A percentile compares a stretch with the other conserved stretches of the same genome.
These are phyloP conservation scores for Wickerhamomyces sydowiorum DNA, from an alignment of 805 yeast species.

Conservation along the genomic window DNA sequence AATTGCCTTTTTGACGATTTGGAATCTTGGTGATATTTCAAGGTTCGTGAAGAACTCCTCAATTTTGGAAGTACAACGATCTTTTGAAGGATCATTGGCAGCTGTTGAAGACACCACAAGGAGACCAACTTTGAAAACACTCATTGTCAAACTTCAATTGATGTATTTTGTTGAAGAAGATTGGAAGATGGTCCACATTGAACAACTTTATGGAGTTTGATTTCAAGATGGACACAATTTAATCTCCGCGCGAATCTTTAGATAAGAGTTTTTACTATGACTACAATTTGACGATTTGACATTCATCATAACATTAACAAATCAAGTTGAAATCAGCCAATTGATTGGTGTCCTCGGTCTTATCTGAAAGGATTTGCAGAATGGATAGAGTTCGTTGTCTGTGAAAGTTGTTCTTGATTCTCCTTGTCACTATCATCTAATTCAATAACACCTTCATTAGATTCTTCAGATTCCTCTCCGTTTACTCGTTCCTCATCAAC, in stretches of 20 bases:
- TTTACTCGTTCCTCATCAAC: neutral
- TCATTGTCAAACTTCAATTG: neutral
- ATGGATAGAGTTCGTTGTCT: neutral
- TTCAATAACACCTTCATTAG: slow-evolving; percentile 1
- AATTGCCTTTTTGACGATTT: slow-evolving; percentile 12
- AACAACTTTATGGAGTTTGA: too few species aligned
- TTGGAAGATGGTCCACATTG: too few species aligned
- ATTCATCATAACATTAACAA: too few species aligned
- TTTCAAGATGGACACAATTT: neutral
- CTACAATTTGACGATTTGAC: too few species aligned
- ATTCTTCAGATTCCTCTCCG: slow-evolving; percentile 2
- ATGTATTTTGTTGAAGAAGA: neutral
- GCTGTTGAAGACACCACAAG: slow-evolving; percentile 39
- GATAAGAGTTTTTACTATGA: too few species aligned
- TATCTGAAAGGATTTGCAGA: neutral
- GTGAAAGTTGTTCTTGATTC: neutral
- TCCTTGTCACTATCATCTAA: slow-evolving; percentile 1
- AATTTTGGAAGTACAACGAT: slow-evolving; percentile 9
- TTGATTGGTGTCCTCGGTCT: too few species aligned
- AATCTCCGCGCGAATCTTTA: too few species aligned
- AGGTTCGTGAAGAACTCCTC: slow-evolving; percentile 3
- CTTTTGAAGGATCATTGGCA: slow-evolving; percentile 24
- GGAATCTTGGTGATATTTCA: slow-evolving; percentile 2
- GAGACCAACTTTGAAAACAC: slow-evolving; percentile 21
- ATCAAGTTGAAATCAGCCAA: too few species aligned